These are phyloP conservation scores for Stagonosporopsis vannaccii DNA, from an alignment of 2,329 filamentous ascomycete species.

Conservation along the genomic window DNA sequence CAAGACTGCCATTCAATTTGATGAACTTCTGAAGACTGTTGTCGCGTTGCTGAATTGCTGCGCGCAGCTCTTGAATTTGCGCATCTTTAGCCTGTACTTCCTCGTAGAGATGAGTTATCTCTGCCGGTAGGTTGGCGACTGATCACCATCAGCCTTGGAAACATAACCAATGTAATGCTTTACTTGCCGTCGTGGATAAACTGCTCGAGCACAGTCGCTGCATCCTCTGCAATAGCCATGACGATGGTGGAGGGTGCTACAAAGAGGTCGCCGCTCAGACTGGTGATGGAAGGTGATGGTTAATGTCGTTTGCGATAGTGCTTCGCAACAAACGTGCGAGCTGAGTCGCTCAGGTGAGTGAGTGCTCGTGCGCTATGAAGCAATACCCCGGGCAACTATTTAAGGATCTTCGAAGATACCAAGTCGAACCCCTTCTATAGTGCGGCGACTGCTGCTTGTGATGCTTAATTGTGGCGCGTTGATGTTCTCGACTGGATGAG, in stretches of 20 bases:
- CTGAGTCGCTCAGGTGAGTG: background rate
- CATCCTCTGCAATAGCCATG: constrained; percentile 61
- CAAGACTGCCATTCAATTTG: constrained; percentile 75
- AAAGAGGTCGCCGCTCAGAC: background rate
- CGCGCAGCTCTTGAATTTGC: constrained; percentile 71
- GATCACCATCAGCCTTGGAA: constrained; percentile 18
- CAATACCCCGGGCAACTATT: background rate
- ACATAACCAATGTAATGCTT: too few relatives aligned
- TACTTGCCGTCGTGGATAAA: constrained; percentile 71
- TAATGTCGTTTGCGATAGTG: background rate
- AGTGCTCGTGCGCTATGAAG: background rate
- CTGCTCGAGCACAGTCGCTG: constrained; percentile 77
- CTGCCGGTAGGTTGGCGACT: constrained; percentile 81
- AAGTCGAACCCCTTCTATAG: background rate
- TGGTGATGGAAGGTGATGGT: background rate
- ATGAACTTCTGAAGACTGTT: constrained; percentile 82
- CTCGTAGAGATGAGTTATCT: constrained; percentile 83
- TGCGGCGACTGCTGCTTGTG: background rate
- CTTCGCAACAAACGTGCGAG: background rate
- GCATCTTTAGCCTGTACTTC: constrained; percentile 83
- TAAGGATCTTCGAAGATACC: background rate
- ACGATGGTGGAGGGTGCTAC: background rate
- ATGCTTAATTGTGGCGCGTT: background rate
- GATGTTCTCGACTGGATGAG: constrained; percentile 8
- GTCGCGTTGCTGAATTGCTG: constrained; percentile 75